Percentiles rank a stretch among this genome's conserved stretches.
Evolutionary conservation across 306 rosid species (phyloP).

Genomic region (Trifolium subterraneum): DNA sequence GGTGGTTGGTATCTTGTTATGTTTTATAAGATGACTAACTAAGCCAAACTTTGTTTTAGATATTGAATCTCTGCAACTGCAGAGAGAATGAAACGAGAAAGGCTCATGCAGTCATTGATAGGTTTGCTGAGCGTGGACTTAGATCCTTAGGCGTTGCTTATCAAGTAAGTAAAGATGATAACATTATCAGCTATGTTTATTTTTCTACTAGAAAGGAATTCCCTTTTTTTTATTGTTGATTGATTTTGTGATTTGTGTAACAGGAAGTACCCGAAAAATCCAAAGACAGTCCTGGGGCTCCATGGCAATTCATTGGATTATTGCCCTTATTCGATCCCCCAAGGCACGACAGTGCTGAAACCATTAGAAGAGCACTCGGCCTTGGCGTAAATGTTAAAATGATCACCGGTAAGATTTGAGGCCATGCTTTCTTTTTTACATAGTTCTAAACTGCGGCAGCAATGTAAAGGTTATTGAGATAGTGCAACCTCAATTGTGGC

Average conservation of each 20-base stretch:
- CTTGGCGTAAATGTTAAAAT: conserved; percentile 99
- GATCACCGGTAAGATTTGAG: conserved; percentile 80
- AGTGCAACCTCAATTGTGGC: no score
- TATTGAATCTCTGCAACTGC: conserved; percentile 77
- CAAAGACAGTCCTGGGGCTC: conserved; percentile 80
- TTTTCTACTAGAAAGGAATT: conserved; percentile 21
- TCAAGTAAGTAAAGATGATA: conserved; percentile 61
- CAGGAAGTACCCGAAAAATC: conserved; percentile 84
- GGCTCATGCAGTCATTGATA: conserved; percentile 75
- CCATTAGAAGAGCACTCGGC: conserved; percentile 83
- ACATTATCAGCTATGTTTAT: neutral
- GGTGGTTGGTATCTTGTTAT: no score
- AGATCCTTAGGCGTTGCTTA: conserved; percentile 90
- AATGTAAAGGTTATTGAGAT: no score
- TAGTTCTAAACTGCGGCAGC: no score
- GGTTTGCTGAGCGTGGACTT: conserved; percentile 95
- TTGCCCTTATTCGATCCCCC: conserved; percentile 95
- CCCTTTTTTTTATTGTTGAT: conserved; percentile 35
- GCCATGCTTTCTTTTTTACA: conserved; percentile 4
- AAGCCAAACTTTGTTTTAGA: conserved; percentile 48
- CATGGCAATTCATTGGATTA: conserved; percentile 93
- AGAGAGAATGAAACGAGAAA: conserved; percentile 69
- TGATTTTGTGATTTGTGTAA: conserved; percentile 31
- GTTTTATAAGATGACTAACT: conserved; percentile 7
- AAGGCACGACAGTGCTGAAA: conserved; percentile 97